phyloP scores from a whole-genome alignment of 2,329 filamentous ascomycete species.

The Lachnellula suecica region DNA sequence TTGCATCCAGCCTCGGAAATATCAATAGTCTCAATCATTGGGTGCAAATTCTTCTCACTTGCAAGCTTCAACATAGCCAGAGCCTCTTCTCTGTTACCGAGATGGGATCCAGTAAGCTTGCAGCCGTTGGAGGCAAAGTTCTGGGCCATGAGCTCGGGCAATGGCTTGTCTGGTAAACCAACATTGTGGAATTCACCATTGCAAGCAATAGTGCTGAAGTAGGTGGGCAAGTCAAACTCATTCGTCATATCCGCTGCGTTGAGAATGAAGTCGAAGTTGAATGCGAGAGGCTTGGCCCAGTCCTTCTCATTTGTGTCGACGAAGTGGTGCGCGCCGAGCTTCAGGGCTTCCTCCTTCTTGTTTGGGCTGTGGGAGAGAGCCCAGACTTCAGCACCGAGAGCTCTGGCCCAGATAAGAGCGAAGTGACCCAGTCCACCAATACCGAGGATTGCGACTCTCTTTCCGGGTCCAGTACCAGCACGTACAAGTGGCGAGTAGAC shows the following conservation, averaged over 20 bases:
- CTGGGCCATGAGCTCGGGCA: constrained; percentile 42
- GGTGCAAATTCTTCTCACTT: constrained; percentile 52
- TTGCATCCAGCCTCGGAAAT: constrained; percentile 59
- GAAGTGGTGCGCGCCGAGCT: constrained; percentile 58
- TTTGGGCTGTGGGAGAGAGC: constrained; percentile 59
- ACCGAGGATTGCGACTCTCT: constrained; percentile 68
- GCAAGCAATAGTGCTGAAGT: constrained; percentile 51
- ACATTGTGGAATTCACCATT: constrained; percentile 57
- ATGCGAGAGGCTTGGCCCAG: constrained; percentile 57
- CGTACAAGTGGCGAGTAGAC: constrained; percentile 51
- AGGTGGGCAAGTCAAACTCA: constrained; percentile 52
- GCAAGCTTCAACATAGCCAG: constrained; percentile 58
- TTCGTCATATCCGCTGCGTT: constrained; percentile 50
- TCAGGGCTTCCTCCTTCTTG: constrained; percentile 58
- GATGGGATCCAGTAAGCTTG: constrained; percentile 48
- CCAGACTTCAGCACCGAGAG: constrained; percentile 65
- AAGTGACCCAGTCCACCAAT: constrained; percentile 75
- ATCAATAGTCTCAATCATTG: constrained; percentile 51
- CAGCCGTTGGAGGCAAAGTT: constrained; percentile 37
- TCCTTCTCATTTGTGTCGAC: constrained; percentile 50
- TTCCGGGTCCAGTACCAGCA: constrained; percentile 42
- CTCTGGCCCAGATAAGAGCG: constrained; percentile 67
- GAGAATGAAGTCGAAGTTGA: constrained; percentile 51
- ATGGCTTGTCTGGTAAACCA: constrained; percentile 52
- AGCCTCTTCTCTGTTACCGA: constrained; percentile 61